Percentiles rank a stretch among this genome's conserved stretches.
Evolutionary conservation across 1,284 basidiomycete genomes (phyloP).

Genomic region (Marasmius sp.): DNA sequence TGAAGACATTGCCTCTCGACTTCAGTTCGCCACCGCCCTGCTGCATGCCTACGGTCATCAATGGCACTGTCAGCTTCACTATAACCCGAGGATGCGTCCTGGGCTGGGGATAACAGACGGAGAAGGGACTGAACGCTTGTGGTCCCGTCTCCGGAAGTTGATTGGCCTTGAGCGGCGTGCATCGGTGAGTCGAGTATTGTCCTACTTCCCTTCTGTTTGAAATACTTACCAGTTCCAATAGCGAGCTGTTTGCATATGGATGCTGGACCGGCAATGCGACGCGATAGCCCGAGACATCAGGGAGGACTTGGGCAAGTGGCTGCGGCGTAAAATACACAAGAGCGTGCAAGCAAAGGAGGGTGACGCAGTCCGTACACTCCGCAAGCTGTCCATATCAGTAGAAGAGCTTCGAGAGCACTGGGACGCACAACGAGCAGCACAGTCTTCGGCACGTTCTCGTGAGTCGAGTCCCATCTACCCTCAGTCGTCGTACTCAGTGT

Average conservation of each 20-base stretch:
- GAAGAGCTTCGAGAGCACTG: background rate
- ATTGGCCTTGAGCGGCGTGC: background rate
- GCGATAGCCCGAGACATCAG: background rate
- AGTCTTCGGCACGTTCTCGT: background rate
- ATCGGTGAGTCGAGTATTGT: background rate
- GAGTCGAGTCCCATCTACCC: background rate
- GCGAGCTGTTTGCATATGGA: background rate
- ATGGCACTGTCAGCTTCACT: background rate
- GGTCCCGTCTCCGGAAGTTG: background rate
- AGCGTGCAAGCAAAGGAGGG: background rate
- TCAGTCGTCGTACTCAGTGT: background rate
- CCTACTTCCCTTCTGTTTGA: background rate
- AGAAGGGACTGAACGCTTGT: background rate
- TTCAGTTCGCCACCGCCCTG: background rate
- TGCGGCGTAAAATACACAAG: background rate
- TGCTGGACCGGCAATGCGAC: background rate
- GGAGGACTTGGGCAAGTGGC: background rate
- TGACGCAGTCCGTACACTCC: background rate
- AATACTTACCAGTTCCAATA: background rate
- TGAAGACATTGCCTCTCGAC: background rate
- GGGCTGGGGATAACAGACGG: background rate
- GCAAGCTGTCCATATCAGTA: background rate
- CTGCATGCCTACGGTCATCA: background rate
- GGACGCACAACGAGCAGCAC: background rate
- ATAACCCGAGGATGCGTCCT: background rate